Base-by-base conservation (phyloP, 106 monocot species). In the Platanthera zijinensis region DNA sequence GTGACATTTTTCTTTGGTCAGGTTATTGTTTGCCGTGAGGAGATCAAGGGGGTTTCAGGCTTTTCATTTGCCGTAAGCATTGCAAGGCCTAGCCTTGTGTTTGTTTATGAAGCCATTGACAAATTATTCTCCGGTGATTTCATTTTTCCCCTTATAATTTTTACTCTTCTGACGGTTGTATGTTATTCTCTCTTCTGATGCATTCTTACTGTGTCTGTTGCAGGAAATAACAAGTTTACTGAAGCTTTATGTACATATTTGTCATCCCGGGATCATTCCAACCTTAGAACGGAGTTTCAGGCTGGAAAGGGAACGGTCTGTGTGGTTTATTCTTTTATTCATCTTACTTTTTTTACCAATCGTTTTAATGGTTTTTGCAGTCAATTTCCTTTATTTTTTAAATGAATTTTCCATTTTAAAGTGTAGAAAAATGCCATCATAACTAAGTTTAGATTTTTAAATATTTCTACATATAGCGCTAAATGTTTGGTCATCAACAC, bases 291-390 rank as follows among this genome's bases (percentile, higher is more conserved):
- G 28, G 89, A 94, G 80, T 87, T 93, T 84, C 93, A 82, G 76
- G 78, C 21, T 66, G 91, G 93, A 51, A 97, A 91, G 56, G 87
- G 89, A 56, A 94, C 91, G 96, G 94, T 97, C 74, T 22, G 76
- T 61, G 21, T 7, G 70, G 12, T 72, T 51, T 21, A 22, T 12
- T 7, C 22, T 8, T 21, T 22, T 15, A 22, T 72, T 21, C 10
- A 51, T 72, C 19, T 50, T 0, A 39, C 39, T 4, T 51, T 19
- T 21, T 72, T 48, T 50, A 72, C 10, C 10, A 72, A 51, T 51
- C 5, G 15, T 70, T 5, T 14, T 70, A 53, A 9, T 53, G 9
- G 53, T 14, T 8, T 9, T 53, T 53, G 9, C 12, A 53, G 14
- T 14, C 53, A 53, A 53, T 53, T 53, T 10, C 9, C 53, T 53